Base-by-base conservation (phyloP, 495 filamentous ascomycete species). In the Pyrenopolyporus hunteri region DNA sequence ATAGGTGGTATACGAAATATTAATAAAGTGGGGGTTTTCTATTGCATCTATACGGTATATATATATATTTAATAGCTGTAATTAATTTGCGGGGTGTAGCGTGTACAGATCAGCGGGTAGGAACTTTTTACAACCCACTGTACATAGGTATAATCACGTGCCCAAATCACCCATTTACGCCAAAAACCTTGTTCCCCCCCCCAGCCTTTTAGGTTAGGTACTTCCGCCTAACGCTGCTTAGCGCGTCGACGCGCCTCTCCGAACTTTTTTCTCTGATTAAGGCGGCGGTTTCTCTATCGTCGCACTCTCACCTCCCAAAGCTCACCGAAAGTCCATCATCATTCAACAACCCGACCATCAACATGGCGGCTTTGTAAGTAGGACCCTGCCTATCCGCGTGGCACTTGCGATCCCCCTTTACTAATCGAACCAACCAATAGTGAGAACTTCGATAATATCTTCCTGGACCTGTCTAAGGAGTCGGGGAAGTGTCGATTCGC, bases 381-480 rank as follows among this genome's bases (percentile, higher is more conserved):
- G 16, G n/a, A 6, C 7, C 1, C 43, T 37, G 25, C 26, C n/a
- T n/a, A n/a, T n/a, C n/a, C n/a, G n/a, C 22, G 10, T 29, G 1
- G 9, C 5, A 17, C 42, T n/a, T 22, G 8, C 10, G 0, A 37
- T 48, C 6, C 10, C 33, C 10, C 5, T 43, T 36, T 42, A 43
- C 51, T 66, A 53, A 66, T 22, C 20, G 25, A 13, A 0, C 54
- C 13, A 26, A 3, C 28, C 10, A 37, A 62, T 35, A 85, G 82
- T 53, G 94, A 98, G 84, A 91, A 85, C 71, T 99, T 99, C 70
- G 92, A 98, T 68, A 90, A 89, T 70, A 96, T 97, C 77, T 89
- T 94, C 74, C 84, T 99, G 56, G 93, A 99, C 73, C 81, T 99
- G 22, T 97, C 92, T 42, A 91, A 90, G 70, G 87, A 91, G 67